A percentile compares a stretch with the other conserved stretches of the same genome.
phyloP scores from a whole-genome alignment of 345 rosid genomes.

The Melastoma malabathricum region DNA sequence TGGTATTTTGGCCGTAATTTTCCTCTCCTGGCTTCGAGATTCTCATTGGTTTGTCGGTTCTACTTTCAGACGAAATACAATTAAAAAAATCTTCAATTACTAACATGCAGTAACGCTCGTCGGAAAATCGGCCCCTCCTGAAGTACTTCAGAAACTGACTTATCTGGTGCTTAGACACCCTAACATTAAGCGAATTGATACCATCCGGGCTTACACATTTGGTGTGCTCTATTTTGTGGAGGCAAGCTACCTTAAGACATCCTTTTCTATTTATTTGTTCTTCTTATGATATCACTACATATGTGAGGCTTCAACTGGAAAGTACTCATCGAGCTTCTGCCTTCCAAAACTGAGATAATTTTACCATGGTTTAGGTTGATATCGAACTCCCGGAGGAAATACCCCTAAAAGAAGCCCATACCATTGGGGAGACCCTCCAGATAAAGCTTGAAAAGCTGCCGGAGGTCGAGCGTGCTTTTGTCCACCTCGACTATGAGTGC shows the following conservation, averaged over 20 bases:
- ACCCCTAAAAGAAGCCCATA: constrained; percentile 66
- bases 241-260: constrained; percentile 23
- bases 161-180: constrained; percentile 67
- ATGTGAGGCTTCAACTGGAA: too few relatives aligned
- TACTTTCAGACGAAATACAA: too few relatives aligned
- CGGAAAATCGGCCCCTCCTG: constrained; percentile 86
- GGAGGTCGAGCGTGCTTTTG: constrained; percentile 86
- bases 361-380: too few relatives aligned
- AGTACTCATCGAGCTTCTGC: too few relatives aligned
- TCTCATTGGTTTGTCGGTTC: too few relatives aligned
- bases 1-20: constrained; percentile 18
- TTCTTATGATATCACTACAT: too few relatives aligned
- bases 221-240: constrained; percentile 93
- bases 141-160: constrained; percentile 66
- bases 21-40: not conserved
- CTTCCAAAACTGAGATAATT: too few relatives aligned
- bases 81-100: too few relatives aligned
- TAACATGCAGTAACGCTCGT: constrained; percentile 53
- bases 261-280: not conserved
- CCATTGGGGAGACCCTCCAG: constrained; percentile 71
- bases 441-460: constrained; percentile 69
- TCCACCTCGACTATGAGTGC: constrained; percentile 83
- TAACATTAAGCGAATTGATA: constrained; percentile 61
- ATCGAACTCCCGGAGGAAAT: constrained; percentile 50
- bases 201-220: constrained; percentile 87